Conservation (phyloP, 2,329 filamentous ascomycete species). For the Xylogone sp. region DNA sequence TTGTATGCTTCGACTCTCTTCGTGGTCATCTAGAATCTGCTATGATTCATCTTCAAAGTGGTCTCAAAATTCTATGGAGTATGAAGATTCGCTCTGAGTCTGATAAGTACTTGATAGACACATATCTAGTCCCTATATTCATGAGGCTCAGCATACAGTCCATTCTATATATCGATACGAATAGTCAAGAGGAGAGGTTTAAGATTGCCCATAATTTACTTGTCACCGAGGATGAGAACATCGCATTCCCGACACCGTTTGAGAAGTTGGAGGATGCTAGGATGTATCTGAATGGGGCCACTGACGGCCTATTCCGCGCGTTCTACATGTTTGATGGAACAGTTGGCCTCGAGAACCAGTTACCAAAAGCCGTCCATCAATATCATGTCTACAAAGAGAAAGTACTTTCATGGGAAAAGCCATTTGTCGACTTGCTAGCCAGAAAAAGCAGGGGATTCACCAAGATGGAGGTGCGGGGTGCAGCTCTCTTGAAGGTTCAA, state of each 20-base stretch:
- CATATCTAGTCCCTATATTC: constrained; percentile 20
- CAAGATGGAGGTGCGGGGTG: constrained; percentile 22
- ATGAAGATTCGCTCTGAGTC: constrained; percentile 5
- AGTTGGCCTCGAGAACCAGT: neutral
- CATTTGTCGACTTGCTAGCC: neutral
- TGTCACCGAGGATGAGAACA: constrained; percentile 4
- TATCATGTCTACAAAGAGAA: neutral
- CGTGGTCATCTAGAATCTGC: constrained; percentile 14
- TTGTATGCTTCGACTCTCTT: constrained; percentile 18
- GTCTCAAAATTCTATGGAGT: constrained; percentile 20
- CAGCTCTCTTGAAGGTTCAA: constrained; percentile 26
- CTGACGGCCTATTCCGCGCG: constrained; percentile 20
- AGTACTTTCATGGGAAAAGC: neutral
- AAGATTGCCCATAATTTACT: constrained; percentile 14
- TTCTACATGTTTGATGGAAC: constrained; percentile 16
- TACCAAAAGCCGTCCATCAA: neutral
- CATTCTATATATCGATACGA: constrained; percentile 25
- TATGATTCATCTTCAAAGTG: constrained; percentile 17
- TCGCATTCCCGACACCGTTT: constrained; percentile 8
- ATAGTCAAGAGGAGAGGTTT: constrained; percentile 10
- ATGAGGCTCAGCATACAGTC: constrained; percentile 21
- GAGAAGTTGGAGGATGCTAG: constrained; percentile 18
- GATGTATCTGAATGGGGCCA: constrained; percentile 14
- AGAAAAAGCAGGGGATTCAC: constrained; percentile 14
- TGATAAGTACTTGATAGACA: constrained; percentile 17